Conservation (phyloP, 768 basidiomycete species). For the Trichaptum fuscoviolaceum region DNA sequence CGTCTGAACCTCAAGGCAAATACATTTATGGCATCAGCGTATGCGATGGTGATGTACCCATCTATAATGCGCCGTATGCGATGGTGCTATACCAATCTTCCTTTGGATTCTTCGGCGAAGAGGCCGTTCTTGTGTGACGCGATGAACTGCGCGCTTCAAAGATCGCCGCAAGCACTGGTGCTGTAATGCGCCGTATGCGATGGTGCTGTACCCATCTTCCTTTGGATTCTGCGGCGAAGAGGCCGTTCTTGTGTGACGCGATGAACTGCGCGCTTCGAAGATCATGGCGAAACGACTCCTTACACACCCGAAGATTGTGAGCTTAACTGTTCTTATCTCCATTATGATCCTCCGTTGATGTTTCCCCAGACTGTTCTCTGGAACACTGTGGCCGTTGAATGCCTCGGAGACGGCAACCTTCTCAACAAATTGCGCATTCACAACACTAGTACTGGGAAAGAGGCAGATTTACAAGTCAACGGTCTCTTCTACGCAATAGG, state of each 20-base stretch:
- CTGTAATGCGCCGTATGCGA: too few relatives aligned
- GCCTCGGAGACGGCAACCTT: conserved; percentile 92
- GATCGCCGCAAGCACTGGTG: too few relatives aligned
- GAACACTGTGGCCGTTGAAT: conserved; percentile 92
- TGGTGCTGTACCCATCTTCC: too few relatives aligned
- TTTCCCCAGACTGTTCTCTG: conserved; percentile 66
- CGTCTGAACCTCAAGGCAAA: too few relatives aligned
- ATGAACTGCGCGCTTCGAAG: conserved; percentile 92
- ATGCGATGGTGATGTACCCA: too few relatives aligned
- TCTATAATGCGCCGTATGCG: too few relatives aligned
- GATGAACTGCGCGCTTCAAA: conserved; percentile 89
- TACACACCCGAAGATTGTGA: conserved; percentile 85
- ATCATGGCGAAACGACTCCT: conserved; percentile 95
- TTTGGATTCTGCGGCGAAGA: too few relatives aligned
- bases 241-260: conserved; percentile 89
- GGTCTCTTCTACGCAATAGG: conserved; percentile 96
- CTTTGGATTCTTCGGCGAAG: too few relatives aligned
- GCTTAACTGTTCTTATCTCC: conserved; percentile 16
- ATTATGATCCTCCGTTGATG: not conserved
- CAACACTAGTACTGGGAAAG: conserved; percentile 75
- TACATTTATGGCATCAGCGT: too few relatives aligned
- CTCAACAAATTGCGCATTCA: conserved; percentile 81
- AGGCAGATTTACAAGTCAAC: conserved; percentile 78
- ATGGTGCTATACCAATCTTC: too few relatives aligned
- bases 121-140: conserved; percentile 89